Evolutionary conservation across 805 yeast species (phyloP), one percentile per base, ranked within the genome.

Genomic region (Pichia insulana): DNA sequence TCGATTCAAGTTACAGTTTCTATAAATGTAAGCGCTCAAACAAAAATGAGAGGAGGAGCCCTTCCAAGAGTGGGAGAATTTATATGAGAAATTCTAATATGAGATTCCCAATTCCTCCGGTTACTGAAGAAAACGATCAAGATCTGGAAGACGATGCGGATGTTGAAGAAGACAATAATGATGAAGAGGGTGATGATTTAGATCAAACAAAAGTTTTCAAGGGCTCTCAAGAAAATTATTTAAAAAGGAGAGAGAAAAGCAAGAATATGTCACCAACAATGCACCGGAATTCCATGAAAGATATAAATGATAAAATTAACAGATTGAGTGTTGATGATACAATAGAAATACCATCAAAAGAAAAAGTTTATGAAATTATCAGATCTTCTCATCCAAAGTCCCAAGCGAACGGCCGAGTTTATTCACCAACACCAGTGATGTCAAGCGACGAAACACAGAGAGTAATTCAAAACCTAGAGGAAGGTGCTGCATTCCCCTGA

Each of bases 121-220:
- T 49, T 19, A 41, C 47, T 3, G 41, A 46, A 30, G 53, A 48
- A 16, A 45, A 46, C 11, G 50, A 50, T 16, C 45, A 45, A 22
- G 44, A 39, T 10, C 26, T 30, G 26, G 49, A 40, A 18, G 47
- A 42, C 20, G 49, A 41, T 18, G 50, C 41, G 3, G 49, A 41
- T 19, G 30, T 39, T 31, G 47, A 49, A n/a, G 43, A 30, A 13
- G 47, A 66, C 70, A 4, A 73, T 63, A 7, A 51, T 70, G 49
- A 62, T 70, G 40, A 67, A 76, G 34, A 73, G 8, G 5, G 25
- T 22, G 25, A 22, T 8, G 25, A 22, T 22, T 6, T 22, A 77
- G 11, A 43, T 36, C 33, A 39, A 3, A 43, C 46, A 25, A 42
- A 43, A 31, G 15, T 34, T 20, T 43, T 43, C 1, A 34, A 25